Evolutionary conservation across 768 basidiomycete genomes (phyloP).

Genomic region (Suillus tomentosus): DNA sequence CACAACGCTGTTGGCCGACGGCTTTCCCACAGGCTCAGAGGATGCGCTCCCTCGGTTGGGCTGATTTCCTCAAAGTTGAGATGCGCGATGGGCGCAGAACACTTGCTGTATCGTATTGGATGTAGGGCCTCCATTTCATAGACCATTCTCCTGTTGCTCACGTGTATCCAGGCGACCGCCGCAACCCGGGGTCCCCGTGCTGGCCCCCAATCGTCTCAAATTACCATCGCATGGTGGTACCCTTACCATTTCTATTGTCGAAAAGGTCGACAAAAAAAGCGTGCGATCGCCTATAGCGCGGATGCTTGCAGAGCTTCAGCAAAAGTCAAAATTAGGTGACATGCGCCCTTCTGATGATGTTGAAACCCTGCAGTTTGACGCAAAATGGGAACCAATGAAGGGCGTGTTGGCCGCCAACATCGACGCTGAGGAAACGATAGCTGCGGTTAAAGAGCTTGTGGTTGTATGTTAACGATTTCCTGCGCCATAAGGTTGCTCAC

Average conservation of each 20-base stretch:
- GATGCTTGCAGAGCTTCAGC: constrained; percentile 63
- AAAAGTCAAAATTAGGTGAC: constrained; percentile 58
- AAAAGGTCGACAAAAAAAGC: constrained; percentile 47
- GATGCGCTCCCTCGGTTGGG: constrained; percentile 87
- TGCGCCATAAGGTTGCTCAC: not conserved
- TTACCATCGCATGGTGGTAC: constrained; percentile 70
- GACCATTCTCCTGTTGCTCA: constrained; percentile 4
- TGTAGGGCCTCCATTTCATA: constrained; percentile 46
- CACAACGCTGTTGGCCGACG: not conserved
- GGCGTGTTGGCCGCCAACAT: constrained; percentile 65
- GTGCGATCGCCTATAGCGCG: constrained; percentile 55
- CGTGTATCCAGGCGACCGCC: constrained; percentile 39
- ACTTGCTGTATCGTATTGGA: constrained; percentile 83
- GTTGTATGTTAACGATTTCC: constrained; percentile 51
- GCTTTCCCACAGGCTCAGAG: constrained; percentile 54
- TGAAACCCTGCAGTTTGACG: constrained; percentile 66
- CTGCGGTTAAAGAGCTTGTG: constrained; percentile 44
- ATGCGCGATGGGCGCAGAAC: constrained; percentile 69
- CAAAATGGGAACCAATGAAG: constrained; percentile 76
- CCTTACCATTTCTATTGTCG: constrained; percentile 70
- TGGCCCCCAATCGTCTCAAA: constrained; percentile 36
- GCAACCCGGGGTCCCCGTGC: constrained; percentile 31
- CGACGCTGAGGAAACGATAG: constrained; percentile 45
- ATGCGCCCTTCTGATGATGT: constrained; percentile 71
- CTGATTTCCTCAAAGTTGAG: constrained; percentile 68